These are phyloP conservation scores for Blastocystis hominis DNA, from an alignment of 352 stramenopile genomes.

Conservation along the genomic window DNA sequence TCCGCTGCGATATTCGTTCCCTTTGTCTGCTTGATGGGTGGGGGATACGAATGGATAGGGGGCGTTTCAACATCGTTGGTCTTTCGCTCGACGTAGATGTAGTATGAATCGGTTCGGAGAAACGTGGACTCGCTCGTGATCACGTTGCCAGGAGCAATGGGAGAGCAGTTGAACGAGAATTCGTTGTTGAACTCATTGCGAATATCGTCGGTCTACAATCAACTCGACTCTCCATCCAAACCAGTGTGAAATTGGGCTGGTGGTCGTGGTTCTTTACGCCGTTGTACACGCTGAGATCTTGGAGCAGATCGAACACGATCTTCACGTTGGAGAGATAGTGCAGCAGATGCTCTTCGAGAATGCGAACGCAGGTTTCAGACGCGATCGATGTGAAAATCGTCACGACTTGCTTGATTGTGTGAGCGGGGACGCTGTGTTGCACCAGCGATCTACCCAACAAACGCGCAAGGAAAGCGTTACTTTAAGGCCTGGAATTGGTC, in stretches of 20 bases:
- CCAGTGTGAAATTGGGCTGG: not conserved
- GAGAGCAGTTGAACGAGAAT: not conserved
- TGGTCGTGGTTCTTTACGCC: not conserved
- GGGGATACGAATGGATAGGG: not conserved
- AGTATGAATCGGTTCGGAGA: not conserved
- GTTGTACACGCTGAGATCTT: not conserved
- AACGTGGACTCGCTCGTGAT: not conserved
- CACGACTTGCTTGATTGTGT: not conserved
- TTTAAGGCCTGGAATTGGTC: not conserved
- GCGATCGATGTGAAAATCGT: not conserved
- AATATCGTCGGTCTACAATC: not conserved
- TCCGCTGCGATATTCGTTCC: not conserved
- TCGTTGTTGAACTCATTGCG: not conserved
- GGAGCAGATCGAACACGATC: not conserved
- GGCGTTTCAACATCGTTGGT: not conserved
- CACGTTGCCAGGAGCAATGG: too few relatives aligned
- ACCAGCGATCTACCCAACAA: not conserved
- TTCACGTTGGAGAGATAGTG: slow-evolving; percentile 6
- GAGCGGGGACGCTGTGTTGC: not conserved
- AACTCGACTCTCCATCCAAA: not conserved
- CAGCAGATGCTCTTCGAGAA: slow-evolving; percentile 5
- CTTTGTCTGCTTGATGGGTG: not conserved
- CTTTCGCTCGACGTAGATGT: slow-evolving; percentile 7
- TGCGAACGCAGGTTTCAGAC: not conserved
- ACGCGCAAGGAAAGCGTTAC: not conserved